phyloP scores from a whole-genome alignment of 345 rosid species.

The Populus ilicifolia region DNA sequence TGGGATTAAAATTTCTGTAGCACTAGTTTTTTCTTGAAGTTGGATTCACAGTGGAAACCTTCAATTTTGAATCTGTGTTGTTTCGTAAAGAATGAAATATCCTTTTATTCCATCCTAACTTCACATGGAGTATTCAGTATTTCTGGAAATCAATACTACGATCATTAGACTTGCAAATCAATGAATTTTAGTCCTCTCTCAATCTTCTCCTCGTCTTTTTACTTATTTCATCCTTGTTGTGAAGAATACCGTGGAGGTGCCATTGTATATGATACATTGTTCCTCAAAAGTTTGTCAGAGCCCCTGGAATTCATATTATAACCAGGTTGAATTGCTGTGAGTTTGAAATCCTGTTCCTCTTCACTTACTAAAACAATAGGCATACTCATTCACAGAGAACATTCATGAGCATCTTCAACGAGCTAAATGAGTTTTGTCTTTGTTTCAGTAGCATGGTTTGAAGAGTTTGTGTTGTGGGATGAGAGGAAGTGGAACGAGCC shows the following conservation, averaged over 20 bases:
- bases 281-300: background rate
- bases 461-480: background rate
- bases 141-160: background rate
- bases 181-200: background rate
- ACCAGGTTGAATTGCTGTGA: background rate
- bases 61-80: background rate
- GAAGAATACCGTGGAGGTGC: background rate
- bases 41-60: background rate
- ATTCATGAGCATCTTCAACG: background rate
- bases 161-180: background rate
- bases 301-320: background rate
- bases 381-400: background rate
- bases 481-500: background rate
- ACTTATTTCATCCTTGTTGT: background rate
- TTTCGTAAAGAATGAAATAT: background rate
- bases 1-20: background rate
- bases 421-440: background rate
- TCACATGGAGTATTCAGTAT: background rate
- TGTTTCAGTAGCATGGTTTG: background rate
- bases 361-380: background rate
- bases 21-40: background rate
- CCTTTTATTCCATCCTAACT: background rate
- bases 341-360: background rate
- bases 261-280: background rate
- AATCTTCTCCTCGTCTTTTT: background rate